Conservation (phyloP, 371 early-diverging fungal species). For the Mortierella sp. region DNA sequence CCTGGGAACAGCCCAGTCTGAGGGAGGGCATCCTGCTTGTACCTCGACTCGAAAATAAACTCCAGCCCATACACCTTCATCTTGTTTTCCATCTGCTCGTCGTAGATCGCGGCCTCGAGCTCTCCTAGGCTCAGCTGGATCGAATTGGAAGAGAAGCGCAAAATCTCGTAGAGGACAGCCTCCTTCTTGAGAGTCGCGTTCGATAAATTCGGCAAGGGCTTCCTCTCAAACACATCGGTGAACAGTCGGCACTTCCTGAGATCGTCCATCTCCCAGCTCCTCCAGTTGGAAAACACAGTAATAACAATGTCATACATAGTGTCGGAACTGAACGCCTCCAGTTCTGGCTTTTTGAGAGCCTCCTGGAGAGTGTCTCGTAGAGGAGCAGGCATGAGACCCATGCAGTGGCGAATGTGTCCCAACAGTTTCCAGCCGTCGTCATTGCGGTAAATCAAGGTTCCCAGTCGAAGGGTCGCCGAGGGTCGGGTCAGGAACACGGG, state of each 20-base stretch:
- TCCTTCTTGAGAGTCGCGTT: constrained; percentile 19
- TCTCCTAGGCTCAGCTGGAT: constrained; percentile 43
- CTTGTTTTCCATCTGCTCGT: constrained; percentile 50
- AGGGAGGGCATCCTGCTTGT: constrained; percentile 35
- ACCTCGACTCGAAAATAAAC: constrained; percentile 49
- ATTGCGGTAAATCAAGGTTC: constrained; percentile 71
- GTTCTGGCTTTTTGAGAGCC: constrained; percentile 60
- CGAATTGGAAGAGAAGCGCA: constrained; percentile 55
- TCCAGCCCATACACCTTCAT: constrained; percentile 42
- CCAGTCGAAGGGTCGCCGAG: constrained; percentile 79
- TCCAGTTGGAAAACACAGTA: constrained; percentile 70
- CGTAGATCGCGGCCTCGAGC: constrained; percentile 50
- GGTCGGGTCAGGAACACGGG: constrained; percentile 83
- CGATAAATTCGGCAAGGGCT: constrained; percentile 13
- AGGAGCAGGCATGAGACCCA: constrained; percentile 62
- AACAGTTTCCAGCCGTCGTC: constrained; percentile 87
- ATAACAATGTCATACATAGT: constrained; percentile 67
- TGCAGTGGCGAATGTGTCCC: constrained; percentile 77
- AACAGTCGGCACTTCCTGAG: constrained; percentile 66
- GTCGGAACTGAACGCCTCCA: constrained; percentile 59
- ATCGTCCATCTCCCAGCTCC: constrained; percentile 78
- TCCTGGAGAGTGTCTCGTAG: constrained; percentile 63
- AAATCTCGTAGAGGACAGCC: constrained; percentile 41
- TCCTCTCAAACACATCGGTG: constrained; percentile 64
- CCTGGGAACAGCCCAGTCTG: constrained; percentile 40